Evolutionary conservation across 306 rosid genomes (phyloP), one percentile per base, ranked within the genome.

Genomic region (Citrullus mucosospermus): DNA sequence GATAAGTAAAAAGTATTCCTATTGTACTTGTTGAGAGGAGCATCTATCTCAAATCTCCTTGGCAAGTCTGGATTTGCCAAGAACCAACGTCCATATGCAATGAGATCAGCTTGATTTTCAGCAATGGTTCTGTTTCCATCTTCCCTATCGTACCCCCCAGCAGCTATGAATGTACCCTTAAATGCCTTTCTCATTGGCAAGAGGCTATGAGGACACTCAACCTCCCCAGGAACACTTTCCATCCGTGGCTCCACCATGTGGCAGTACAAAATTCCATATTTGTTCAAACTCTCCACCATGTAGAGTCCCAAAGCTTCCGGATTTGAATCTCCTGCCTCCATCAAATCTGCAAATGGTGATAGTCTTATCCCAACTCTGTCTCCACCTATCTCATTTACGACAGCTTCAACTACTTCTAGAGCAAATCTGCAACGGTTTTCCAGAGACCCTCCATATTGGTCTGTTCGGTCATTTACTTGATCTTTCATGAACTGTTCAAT

Each of bases 341-440:
- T 83, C 25, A 78, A 89, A 55, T 87, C 78, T 1, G 89, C 78
- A 30, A 85, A 91, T 18, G 97, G 96, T 6, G 97, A 93, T 2
- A 91, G 85, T 75, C 93, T 85, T 2, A 93, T 81, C 56, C 97
- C 97, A 55, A 91, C 96, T 83, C 59, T 89, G 3, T 87, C 84
- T 12, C 85, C 81, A 38, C 96, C 93, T 2, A 91, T 87, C 57
- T 93, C 90, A 1, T 87, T 71, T 15, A 22, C 84, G 5, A 88
- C 71, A 0, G 90, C 89, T 78, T 88, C 61, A 18, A 88, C 85
- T 0, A 91, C 84, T 78, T 85, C 83, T 0, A 91, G 75, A 5
- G 94, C 88, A 80, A 93, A 87, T 2, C 90, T 90, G 38, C 94
- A 91, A 2, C 89, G 90, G 17, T 91, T 93, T 28, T 89, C 93